Base-by-base conservation (phyloP, 805 yeast species). In the Candida coleopterorum region DNA sequence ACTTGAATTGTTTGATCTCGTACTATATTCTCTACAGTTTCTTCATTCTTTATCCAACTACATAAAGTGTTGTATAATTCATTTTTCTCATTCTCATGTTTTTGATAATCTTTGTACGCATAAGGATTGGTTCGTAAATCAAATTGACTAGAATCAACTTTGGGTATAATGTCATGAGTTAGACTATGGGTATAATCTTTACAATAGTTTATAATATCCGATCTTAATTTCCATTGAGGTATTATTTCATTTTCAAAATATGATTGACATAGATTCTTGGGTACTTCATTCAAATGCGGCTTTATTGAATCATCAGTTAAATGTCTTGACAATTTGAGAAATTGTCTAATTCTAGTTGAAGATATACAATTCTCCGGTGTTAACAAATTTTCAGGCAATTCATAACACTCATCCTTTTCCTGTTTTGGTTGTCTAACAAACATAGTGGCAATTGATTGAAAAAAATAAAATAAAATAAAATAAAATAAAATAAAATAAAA, bases 111-210 rank as follows among this genome's bases (percentile, higher is more conserved):
- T 34, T 47, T 51, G 17, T 43, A 39, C 5, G 72, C 70, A 32
- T 67, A 67, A 0, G 73, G 73, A 40, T 67, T 68, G 2, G 53
- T 38, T 21, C 69, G 45, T 28, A 64, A 49, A 37, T 64, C 64
- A 30, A 51, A 55, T 12, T 46, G 41, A 4, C 45, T 40, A 3
- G 29, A 17, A 12, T 22, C 35, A n/a, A 17, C 6, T 3, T 26
- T 35, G 21, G 28, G 23, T 18, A 18, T 16, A 11, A 50, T 42
- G 10, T 45, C 40, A 11, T 40, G 30, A n/a, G 62, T 50, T 20
- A 64, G 43, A 2, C 34, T 30, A 6, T 26, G 29, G 4, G 67
- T 55, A 34, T 58, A 62, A 6, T 49, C 40, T 2, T 44, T 38
- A 38, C 73, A 67, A 44, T 45, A 67, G 17, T 43, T 43, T 12